Base-by-base conservation (phyloP, 2,329 filamentous ascomycete genomes). In the Neofusicoccum parvum region DNA sequence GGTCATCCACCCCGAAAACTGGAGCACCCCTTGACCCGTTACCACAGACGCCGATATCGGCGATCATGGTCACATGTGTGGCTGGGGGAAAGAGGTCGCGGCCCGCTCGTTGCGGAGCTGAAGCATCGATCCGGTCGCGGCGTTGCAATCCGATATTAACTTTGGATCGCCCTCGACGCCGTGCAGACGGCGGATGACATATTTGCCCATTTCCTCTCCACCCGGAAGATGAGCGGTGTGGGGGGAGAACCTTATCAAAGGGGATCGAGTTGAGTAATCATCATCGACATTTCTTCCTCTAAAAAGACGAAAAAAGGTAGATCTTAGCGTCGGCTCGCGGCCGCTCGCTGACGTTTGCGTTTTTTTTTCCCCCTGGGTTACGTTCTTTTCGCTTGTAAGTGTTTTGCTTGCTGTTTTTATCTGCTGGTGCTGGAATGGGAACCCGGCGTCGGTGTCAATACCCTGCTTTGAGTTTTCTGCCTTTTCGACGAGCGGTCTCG, bases 361-460 rank as follows among this genome's bases (percentile, higher is more conserved):
- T 15, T 36, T 36, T 48, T 23, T 14, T 48, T 17, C 1, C 1
- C 1, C 1, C 14, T 39, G 11, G 37, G 27, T 43, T n/a, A n/a
- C n/a, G 15, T 34, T 14, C 5, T 23, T 17, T 60, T 60, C 7
- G 34, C 15, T 5, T 60, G 41, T 46, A 20, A 60, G 56, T 23
- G 9, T 37, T 37, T 7, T 15, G 27, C 36, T n/a, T 45, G 14
- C 14, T 39, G 37, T 14, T 37, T 37, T 39, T 39, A 12, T 39
- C 37, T 46, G 32, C 32, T 12, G 56, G 56, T 60, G 43, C 56
- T 60, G 56, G 43, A 37, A 36, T 37, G 56, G 54, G 39, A 37
- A 15, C 10, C 54, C 32, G 41, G 56, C 56, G 56, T 60, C 56
- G 56, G 56, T 60, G 56, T 60, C 56, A 60, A 60, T 60, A 60